Percentiles rank a stretch among this genome's conserved stretches.
Conservation (phyloP, 2,329 filamentous ascomycete genomes). For the Didymella segeticola region DNA sequence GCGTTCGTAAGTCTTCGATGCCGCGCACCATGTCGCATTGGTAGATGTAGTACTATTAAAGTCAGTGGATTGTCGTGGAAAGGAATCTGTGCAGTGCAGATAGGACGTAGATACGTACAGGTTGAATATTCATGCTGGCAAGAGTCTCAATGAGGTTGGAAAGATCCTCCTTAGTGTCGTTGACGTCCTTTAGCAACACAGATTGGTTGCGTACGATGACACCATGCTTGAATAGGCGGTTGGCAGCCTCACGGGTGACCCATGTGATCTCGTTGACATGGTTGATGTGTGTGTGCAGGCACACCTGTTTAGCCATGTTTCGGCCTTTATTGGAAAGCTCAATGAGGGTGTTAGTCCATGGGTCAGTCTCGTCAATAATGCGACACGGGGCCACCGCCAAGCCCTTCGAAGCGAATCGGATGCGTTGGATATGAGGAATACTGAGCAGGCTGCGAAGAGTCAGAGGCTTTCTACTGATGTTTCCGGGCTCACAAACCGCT, state of each 20-base stretch:
- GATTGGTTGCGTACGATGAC: slow-evolving; percentile 67
- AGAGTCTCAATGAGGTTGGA: slow-evolving; percentile 60
- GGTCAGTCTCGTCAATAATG: slow-evolving; percentile 60
- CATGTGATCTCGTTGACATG: slow-evolving; percentile 68
- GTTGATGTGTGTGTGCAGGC: slow-evolving; percentile 71
- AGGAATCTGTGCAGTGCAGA: too few species aligned
- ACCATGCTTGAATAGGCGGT: slow-evolving; percentile 58
- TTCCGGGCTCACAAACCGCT: slow-evolving; percentile 34
- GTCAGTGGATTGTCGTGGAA: not conserved
- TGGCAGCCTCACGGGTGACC: slow-evolving; percentile 61
- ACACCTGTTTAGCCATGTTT: slow-evolving; percentile 64
- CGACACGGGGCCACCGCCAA: slow-evolving; percentile 65
- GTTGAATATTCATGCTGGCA: slow-evolving; percentile 63
- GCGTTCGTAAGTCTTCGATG: slow-evolving; percentile 68
- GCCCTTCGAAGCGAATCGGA: slow-evolving; percentile 69
- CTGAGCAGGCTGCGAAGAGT: slow-evolving; percentile 53
- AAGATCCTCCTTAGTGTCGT: slow-evolving; percentile 63
- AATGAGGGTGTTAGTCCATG: slow-evolving; percentile 62
- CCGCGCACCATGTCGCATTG: slow-evolving; percentile 68
- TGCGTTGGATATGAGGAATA: slow-evolving; percentile 65
- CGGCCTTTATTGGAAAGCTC: slow-evolving; percentile 59
- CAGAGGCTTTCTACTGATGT: not conserved
- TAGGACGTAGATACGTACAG: slow-evolving; percentile 53
- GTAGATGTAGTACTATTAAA: slow-evolving; percentile 67
- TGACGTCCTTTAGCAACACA: slow-evolving; percentile 66